phyloP scores from a whole-genome alignment of 2,329 filamentous ascomycete species.

The Chaetomium globosum region DNA sequence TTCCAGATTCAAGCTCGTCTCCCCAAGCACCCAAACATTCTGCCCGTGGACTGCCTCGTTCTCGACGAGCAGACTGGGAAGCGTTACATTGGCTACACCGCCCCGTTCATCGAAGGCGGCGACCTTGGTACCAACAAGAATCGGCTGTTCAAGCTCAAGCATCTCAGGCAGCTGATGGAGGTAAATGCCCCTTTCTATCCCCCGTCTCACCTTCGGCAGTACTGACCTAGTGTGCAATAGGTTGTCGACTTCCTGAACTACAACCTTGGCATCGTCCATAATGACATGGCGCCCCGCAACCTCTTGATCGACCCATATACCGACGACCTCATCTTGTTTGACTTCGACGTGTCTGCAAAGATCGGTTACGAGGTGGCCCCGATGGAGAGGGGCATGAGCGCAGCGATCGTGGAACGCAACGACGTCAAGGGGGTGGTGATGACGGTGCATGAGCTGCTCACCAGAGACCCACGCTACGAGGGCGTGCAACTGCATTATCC shows the following conservation, averaged over 20 bases:
- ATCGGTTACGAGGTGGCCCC: constrained; percentile 27
- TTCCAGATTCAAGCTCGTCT: constrained; percentile 42
- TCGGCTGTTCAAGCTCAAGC: constrained; percentile 42
- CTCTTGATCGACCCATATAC: constrained; percentile 42
- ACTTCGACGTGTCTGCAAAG: constrained; percentile 41
- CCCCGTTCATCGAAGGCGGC: constrained; percentile 42
- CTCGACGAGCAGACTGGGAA: constrained; percentile 32
- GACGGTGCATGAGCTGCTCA: constrained; percentile 44
- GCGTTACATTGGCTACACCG: constrained; percentile 36
- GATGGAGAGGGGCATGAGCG: no score
- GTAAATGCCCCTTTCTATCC: constrained; percentile 26
- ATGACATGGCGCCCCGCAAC: constrained; percentile 45
- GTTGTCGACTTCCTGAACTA: constrained; percentile 45
- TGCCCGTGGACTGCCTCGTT: constrained; percentile 42
- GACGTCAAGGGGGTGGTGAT: constrained; percentile 44
- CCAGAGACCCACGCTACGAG: constrained; percentile 35
- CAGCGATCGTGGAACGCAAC: constrained; percentile 33
- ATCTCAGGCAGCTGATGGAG: constrained; percentile 42
- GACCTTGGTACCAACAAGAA: constrained; percentile 38
- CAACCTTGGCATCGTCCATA: constrained; percentile 43
- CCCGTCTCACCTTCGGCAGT: neutral
- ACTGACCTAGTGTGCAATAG: neutral
- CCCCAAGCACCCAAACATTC: constrained; percentile 43
- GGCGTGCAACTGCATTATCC: constrained; percentile 36
- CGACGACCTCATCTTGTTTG: constrained; percentile 42